phyloP scores from a whole-genome alignment of 2,329 filamentous ascomycete genomes.

The Bipolaris zeicola region DNA sequence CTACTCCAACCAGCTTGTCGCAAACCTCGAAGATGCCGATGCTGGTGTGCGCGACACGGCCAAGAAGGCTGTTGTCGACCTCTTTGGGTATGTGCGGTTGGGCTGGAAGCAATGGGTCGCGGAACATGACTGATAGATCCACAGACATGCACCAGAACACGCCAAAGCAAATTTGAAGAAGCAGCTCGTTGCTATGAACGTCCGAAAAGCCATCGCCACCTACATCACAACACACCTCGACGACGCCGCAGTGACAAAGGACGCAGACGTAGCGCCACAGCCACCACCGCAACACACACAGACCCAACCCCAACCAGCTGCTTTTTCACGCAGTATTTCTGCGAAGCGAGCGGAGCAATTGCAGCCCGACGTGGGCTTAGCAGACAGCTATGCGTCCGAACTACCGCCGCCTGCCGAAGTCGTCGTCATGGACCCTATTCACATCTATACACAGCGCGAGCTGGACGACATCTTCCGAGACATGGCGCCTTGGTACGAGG shows the following conservation, averaged over 20 bases:
- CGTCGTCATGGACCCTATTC: slow-evolving; percentile 77
- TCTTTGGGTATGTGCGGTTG: slow-evolving; percentile 70
- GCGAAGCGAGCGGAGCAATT: slow-evolving; percentile 43
- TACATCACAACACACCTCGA: slow-evolving; percentile 79
- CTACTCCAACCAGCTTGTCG: slow-evolving; percentile 83
- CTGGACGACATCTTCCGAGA: slow-evolving; percentile 85
- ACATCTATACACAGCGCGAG: slow-evolving; percentile 82
- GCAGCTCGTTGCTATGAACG: slow-evolving; percentile 81
- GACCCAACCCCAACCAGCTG: slow-evolving; percentile 30
- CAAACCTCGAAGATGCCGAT: slow-evolving; percentile 88
- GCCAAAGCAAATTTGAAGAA: slow-evolving; percentile 89
- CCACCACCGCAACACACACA: slow-evolving; percentile 19
- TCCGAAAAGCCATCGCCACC: slow-evolving; percentile 82
- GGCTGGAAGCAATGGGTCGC: not conserved
- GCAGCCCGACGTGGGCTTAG: slow-evolving; percentile 52
- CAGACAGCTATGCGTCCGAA: slow-evolving; percentile 54
- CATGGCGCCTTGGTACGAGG: slow-evolving; percentile 83
- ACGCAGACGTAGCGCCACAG: slow-evolving; percentile 32
- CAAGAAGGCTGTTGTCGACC: slow-evolving; percentile 80
- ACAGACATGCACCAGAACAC: slow-evolving; percentile 74
- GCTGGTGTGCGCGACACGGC: slow-evolving; percentile 83
- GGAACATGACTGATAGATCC: slow-evolving; percentile 21
- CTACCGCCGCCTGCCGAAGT: slow-evolving; percentile 67
- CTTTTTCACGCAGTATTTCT: slow-evolving; percentile 32
- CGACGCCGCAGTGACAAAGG: slow-evolving; percentile 61